Conservation (phyloP, 2,329 filamentous ascomycete genomes). For the Paramyrothecium roridum region DNA sequence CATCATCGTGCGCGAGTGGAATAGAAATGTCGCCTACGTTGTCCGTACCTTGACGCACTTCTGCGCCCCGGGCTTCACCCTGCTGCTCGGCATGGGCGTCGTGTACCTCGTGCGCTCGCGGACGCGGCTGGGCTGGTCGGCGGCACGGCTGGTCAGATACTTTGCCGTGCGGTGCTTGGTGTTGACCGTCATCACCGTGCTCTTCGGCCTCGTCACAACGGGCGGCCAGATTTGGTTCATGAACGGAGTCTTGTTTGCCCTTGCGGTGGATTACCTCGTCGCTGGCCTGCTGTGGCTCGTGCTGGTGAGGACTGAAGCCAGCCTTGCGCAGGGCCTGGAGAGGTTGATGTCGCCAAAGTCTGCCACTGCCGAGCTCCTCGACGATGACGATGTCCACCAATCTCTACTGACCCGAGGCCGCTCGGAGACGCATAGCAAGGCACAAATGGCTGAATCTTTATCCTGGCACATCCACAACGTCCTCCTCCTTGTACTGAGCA, state of each 20-base stretch:
- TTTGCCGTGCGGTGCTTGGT: conserved; percentile 33
- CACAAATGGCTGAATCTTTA: conserved; percentile 9
- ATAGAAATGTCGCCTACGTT: conserved; percentile 30
- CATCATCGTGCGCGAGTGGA: conserved; percentile 31
- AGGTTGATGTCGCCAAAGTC: conserved; percentile 3
- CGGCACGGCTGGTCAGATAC: conserved; percentile 29
- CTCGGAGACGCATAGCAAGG: conserved; percentile 2
- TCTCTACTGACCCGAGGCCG: conserved; percentile 20
- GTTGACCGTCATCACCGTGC: conserved; percentile 27
- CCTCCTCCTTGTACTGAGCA: conserved; percentile 26
- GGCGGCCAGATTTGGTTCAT: conserved; percentile 35
- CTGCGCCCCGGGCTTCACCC: conserved; percentile 42
- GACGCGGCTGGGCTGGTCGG: conserved; percentile 33
- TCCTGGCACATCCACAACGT: conserved; percentile 40
- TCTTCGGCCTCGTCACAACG: conserved; percentile 27
- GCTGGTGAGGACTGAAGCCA: conserved; percentile 29
- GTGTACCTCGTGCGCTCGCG: conserved; percentile 42
- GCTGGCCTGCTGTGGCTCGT: conserved; percentile 38
- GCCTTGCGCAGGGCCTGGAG: conserved; percentile 22
- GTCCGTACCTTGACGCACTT: conserved; percentile 40
- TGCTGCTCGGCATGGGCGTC: conserved; percentile 42
- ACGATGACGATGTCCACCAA: conserved; percentile 22
- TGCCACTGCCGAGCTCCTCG: conserved; percentile 3
- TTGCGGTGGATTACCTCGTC: conserved; percentile 43
- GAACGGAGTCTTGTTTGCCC: conserved; percentile 39